Evolutionary conservation across 768 basidiomycete species (phyloP), one percentile per base, ranked within the genome.

Genomic region (Podaxis sp.): DNA sequence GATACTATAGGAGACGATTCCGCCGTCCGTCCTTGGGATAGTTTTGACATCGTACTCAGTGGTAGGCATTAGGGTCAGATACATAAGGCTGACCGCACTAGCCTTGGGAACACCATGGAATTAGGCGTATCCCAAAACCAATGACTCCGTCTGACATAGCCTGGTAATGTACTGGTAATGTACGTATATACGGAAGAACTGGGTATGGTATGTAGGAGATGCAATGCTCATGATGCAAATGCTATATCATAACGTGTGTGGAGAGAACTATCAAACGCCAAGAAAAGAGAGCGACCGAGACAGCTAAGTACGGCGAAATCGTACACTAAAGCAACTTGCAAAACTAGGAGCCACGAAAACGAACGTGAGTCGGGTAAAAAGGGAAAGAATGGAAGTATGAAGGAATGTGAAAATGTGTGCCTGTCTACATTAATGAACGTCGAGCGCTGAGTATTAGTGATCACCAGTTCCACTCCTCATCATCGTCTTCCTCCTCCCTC

Each of bases 381-480:
- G 17, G 17, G 20, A 46, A 46, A 11, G 24, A 24, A 13, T 7
- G 10, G 12, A 15, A 50, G 49, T 4, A 20, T 15, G 13, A 44
- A 44, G 6, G 41, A 44, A 44, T 20, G 41, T 12, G 41, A 44
- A 44, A 44, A 8, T 15, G 41, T 5, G 41, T 10, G 33, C 33
- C 33, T 33, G 44, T 46, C 44, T 20, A 46, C 8, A 20, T 46
- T 20, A 6, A 46, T 46, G 20, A 17, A 46, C 44, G 20, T 20
- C 20, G 15, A 46, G 20, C 7, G 24, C 33, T 33, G 33, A 10
- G 10, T 28, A 12, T 12, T 2, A 50, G 12, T 2, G 24, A 50
- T 50, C 26, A 62, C 86, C 86, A 87, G 67, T 87, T 87, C 86
- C 85, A 87, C 62, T 82, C 82, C 28, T 86, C 83, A 53, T 83